A percentile compares a stretch with the other conserved stretches of the same genome.
Conservation (phyloP, 495 filamentous ascomycete species). For the Penicillium canariense region DNA sequence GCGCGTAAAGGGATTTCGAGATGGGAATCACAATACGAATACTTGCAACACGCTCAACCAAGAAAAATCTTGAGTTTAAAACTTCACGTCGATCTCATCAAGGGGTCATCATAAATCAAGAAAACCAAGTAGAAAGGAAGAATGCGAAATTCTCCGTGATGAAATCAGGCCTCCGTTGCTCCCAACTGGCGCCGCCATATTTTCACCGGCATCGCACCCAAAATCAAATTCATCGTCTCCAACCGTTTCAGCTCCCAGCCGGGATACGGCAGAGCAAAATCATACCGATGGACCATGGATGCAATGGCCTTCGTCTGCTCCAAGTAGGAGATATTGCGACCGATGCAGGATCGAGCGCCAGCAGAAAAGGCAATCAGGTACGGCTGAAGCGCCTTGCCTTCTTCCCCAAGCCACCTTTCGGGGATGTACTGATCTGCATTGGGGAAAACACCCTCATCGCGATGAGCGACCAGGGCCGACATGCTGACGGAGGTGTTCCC, state of each 20-base stretch:
- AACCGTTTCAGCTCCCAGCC: constrained; percentile 36
- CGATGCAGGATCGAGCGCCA: constrained; percentile 42
- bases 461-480: constrained; percentile 22
- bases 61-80: background rate
- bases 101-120: background rate
- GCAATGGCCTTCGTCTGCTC: constrained; percentile 45
- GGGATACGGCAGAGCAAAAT: constrained; percentile 38
- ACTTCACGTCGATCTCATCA: background rate
- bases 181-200: constrained; percentile 29
- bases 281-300: constrained; percentile 43
- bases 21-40: too few species aligned
- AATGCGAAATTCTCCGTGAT: too few species aligned
- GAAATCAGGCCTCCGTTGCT: background rate
- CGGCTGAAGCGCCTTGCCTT: constrained; percentile 38
- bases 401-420: constrained; percentile 25
- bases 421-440: constrained; percentile 27
- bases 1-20: too few species aligned
- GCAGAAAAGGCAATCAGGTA: constrained; percentile 45
- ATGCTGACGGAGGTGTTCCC: constrained; percentile 25
- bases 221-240: constrained; percentile 43
- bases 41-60: too few species aligned
- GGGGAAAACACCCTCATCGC: constrained; percentile 20
- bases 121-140: background rate
- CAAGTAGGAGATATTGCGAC: constrained; percentile 43
- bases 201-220: constrained; percentile 41